Evolutionary conservation across 768 basidiomycete species (phyloP), one percentile per base, ranked within the genome.

Genomic region (Pleurotus ostreatus): DNA sequence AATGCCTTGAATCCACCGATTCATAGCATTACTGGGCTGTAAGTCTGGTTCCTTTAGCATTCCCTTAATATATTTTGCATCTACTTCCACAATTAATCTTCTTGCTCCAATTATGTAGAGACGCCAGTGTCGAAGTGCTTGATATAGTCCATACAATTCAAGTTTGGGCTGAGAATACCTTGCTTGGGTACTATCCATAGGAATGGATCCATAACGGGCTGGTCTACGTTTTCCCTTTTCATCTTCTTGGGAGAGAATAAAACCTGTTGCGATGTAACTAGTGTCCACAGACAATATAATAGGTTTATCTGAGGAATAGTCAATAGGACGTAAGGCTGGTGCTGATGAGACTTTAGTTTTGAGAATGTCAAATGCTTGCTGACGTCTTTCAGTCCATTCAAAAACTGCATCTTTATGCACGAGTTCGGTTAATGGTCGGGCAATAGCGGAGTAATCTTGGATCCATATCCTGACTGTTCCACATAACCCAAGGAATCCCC

Each of bases 121-220:
- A 0, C 61, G 23, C 26, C 63, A 63, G 15, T 59, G 58, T 13
- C 63, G 37, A 4, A 74, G 46, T 2, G 67, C 61, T 0, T 67
- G 60, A 44, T 58, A 73, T 0, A 71, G 40, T 0, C 74, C 66
- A 48, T 69, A 74, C 0, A 73, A 58, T 59, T 74, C 72, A 1
- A 71, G 44, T 40, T 74, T 74, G 0, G 68, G 62, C 41, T 74
- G 71, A 3, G 68, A 70, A 57, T 70, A 73, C 12, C 60, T 46
- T 2, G 60, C 38, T 55, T 71, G 63, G 0, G 45, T 40, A 1
- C 68, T 18, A 57, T 68, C 70, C 23, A 68, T 49, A 0, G 68
- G 59, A 12, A 74, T 48, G 0, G 71, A 74, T 0, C 70, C 68
- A 57, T 65, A 74, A 1, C 61, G 43, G 0, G 66, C 62, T 1